Evolutionary conservation across 176 grass and related monocot genomes (phyloP).

Genomic region (Musa beccarii): DNA sequence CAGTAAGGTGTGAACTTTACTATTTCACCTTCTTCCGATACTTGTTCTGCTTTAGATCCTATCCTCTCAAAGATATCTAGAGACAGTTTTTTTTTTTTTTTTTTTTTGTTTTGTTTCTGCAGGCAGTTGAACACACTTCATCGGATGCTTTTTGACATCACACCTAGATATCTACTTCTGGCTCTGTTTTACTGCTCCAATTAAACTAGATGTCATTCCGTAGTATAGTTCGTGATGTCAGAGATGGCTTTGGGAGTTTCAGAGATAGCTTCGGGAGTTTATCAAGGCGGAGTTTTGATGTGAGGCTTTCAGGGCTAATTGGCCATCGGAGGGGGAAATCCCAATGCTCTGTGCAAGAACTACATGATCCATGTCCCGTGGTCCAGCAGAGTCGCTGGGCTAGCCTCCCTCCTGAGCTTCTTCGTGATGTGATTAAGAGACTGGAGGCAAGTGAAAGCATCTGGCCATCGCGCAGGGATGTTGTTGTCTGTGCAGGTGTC

Average conservation of each 20-base stretch:
- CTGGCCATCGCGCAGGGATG: conserved; percentile 78
- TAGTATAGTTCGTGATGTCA: conserved; percentile 81
- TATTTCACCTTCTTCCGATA: not conserved
- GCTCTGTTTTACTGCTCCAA: conserved; percentile 1
- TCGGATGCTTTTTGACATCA: not conserved
- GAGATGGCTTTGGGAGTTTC: conserved; percentile 70
- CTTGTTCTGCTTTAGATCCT: not conserved
- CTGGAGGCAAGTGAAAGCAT: conserved; percentile 65
- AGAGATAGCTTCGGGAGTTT: conserved; percentile 78
- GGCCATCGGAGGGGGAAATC: conserved; percentile 52
- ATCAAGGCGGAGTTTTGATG: conserved; percentile 79
- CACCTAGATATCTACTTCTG: too few species aligned
- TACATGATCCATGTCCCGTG: conserved; percentile 38
- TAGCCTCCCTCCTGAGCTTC: conserved; percentile 75
- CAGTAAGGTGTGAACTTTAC: not conserved
- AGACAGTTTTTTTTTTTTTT: too few species aligned
- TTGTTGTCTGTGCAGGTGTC: conserved; percentile 76
- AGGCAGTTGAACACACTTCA: not conserved
- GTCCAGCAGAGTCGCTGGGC: conserved; percentile 68
- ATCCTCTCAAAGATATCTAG: not conserved
- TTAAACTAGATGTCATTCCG: conserved; percentile 73
- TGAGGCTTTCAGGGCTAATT: conserved; percentile 63
- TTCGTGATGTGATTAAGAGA: conserved; percentile 64
- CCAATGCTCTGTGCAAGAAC: conserved; percentile 50
- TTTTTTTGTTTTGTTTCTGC: not conserved